Conservation (phyloP, 2,329 filamentous ascomycete species). For the Pseudopithomyces chartarum region DNA sequence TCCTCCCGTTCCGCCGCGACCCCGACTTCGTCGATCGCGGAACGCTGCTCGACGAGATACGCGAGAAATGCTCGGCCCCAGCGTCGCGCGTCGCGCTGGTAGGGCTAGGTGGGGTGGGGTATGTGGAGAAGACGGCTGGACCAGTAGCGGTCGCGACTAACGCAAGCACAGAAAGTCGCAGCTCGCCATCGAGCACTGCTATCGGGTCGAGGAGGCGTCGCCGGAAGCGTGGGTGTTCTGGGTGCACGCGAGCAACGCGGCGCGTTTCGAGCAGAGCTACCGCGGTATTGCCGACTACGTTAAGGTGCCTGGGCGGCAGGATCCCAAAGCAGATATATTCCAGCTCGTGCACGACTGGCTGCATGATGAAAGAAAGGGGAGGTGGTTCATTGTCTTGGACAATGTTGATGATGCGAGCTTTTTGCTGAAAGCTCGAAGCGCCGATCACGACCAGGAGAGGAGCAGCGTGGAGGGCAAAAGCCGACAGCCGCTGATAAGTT, state of each 20-base stretch:
- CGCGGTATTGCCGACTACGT: conserved; percentile 17
- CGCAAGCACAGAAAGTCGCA: conserved; percentile 12
- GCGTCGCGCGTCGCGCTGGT: conserved; percentile 20
- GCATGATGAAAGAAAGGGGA: conserved; percentile 9
- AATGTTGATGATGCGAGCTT: conserved; percentile 2
- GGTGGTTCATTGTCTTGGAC: conserved; percentile 20
- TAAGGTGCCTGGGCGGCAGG: conserved; percentile 8
- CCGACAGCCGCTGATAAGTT: background rate
- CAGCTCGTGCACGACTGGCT: conserved; percentile 17
- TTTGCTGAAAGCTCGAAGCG: background rate
- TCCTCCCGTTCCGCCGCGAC: too few relatives aligned
- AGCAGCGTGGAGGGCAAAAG: too few relatives aligned
- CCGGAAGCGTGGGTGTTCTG: conserved; percentile 16
- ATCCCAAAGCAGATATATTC: conserved; percentile 17
- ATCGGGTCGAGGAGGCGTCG: conserved; percentile 6
- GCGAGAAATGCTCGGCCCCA: background rate
- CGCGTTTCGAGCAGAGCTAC: conserved; percentile 18
- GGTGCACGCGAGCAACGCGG: conserved; percentile 15
- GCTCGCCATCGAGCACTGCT: conserved; percentile 16
- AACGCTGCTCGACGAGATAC: background rate
- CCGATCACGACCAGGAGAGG: background rate
- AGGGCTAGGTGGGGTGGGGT: conserved; percentile 12
- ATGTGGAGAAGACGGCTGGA: background rate
- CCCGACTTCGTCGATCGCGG: conserved; percentile 24
- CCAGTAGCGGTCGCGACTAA: background rate